Conservation (phyloP, 495 filamentous ascomycete genomes). For the Thermothielavioides terrestris region DNA sequence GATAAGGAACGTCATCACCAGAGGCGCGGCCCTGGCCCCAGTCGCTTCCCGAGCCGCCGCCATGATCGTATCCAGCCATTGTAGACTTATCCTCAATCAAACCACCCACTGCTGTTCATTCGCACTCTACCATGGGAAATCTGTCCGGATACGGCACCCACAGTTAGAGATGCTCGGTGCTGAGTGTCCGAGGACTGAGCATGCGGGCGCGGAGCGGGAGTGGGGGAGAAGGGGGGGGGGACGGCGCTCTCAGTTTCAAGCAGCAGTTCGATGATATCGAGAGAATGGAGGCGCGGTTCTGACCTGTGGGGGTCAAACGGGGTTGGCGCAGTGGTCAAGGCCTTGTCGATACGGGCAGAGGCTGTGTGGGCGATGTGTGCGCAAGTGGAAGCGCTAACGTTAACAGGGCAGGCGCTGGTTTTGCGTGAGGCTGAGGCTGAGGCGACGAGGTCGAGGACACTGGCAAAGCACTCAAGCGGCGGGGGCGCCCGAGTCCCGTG, state of each 20-base stretch:
- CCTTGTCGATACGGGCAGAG: constrained; percentile 1
- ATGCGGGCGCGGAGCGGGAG: not conserved
- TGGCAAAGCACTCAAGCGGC: not conserved
- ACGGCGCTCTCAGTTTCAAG: constrained; percentile 1
- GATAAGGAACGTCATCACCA: constrained; percentile 17
- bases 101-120: constrained; percentile 11
- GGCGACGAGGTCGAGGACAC: not conserved
- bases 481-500: not conserved
- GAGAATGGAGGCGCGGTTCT: not conserved
- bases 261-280: not conserved
- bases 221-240: constrained; percentile 1
- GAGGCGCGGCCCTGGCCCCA: constrained; percentile 13
- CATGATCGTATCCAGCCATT: constrained; percentile 26
- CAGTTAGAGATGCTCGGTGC: too few species aligned
- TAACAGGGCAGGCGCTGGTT: constrained; percentile 3
- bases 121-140: constrained; percentile 14
- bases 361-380: constrained; percentile 4
- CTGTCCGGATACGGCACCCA: too few species aligned
- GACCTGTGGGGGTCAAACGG: not conserved
- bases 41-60: constrained; percentile 16
- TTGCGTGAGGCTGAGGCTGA: constrained; percentile 8
- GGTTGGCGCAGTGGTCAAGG: constrained; percentile 2
- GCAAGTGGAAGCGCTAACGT: not conserved
- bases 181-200: too few species aligned
- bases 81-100: constrained; percentile 16